These are phyloP conservation scores for Benincasa hispida DNA, from an alignment of 306 rosid genomes.

Conservation along the genomic window DNA sequence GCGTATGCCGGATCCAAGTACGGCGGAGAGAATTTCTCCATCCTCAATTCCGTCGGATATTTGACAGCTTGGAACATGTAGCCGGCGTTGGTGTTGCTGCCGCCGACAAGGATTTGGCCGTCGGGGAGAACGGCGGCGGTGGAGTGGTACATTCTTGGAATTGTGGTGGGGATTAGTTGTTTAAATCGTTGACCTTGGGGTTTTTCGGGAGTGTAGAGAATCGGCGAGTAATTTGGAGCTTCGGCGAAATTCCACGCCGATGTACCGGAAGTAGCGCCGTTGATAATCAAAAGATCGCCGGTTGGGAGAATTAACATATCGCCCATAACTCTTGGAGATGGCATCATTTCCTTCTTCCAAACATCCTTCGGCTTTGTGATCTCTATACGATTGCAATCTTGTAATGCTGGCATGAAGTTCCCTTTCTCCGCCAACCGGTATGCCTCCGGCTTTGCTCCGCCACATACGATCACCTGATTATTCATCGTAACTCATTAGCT, in stretches of 20 bases:
- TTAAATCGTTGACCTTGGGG: conserved; percentile 23
- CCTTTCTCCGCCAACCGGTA: conserved; percentile 21
- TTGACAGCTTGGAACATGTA: conserved; percentile 18
- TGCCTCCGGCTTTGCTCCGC: conserved; percentile 45
- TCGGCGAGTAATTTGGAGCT: conserved; percentile 36
- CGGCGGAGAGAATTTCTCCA: conserved; percentile 68
- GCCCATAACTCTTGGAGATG: conserved; percentile 63
- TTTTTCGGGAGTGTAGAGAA: conserved; percentile 32
- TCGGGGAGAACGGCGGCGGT: conserved; percentile 49
- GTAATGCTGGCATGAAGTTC: conserved; percentile 27
- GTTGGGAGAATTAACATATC: conserved; percentile 54
- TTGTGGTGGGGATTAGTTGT: conserved; percentile 9
- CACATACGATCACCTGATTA: conserved; percentile 45
- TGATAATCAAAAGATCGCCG: conserved; percentile 55
- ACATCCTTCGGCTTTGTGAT: conserved; percentile 29
- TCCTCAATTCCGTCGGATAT: conserved; percentile 61
- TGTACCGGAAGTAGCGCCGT: conserved; percentile 63
- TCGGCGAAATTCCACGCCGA: conserved; percentile 79
- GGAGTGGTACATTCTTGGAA: conserved; percentile 89
- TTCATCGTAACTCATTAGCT: background rate
- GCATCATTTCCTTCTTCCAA: conserved; percentile 61
- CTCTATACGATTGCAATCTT: conserved; percentile 42
- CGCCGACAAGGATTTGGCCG: conserved; percentile 58
- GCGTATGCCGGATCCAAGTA: conserved; percentile 27
- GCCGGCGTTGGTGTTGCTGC: conserved; percentile 69